A percentile compares a stretch with the other conserved stretches of the same genome.
Evolutionary conservation across 441 rosid genomes (phyloP).

Genomic region (Syzygium syzygioides): DNA sequence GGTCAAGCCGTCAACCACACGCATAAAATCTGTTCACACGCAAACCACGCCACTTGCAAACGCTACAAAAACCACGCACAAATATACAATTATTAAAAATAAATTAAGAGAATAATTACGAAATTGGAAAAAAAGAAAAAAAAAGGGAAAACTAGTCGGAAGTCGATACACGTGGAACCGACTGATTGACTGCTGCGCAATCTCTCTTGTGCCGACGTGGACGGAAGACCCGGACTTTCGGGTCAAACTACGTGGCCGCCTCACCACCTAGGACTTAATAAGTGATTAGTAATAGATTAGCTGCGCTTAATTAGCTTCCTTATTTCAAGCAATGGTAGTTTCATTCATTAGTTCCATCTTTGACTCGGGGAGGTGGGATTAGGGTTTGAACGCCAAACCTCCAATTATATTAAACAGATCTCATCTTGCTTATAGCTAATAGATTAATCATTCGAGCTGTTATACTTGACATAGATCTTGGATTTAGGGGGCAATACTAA

Average conservation of each 20-base stretch:
- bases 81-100: not conserved
- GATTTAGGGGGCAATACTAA: not conserved
- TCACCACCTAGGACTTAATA: not conserved
- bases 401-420: fast-evolving
- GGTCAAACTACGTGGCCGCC: not conserved
- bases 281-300: not conserved
- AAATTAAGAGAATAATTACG: not conserved
- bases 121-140: not conserved
- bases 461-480: not conserved
- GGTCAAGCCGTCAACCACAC: not conserved
- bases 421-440: fast-evolving
- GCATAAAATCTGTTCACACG: not conserved
- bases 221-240: not conserved
- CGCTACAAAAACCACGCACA: not conserved
- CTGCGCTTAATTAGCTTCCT: not conserved
- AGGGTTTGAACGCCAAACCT: not conserved
- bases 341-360: not conserved
- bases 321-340: not conserved
- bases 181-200: not conserved
- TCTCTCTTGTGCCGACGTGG: not conserved
- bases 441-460: fast-evolving
- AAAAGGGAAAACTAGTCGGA: not conserved
- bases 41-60: not conserved
- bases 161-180: not conserved
- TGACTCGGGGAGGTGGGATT: not conserved